Evolutionary conservation across 2,329 filamentous ascomycete genomes (phyloP).

Genomic region (Endoconidiophora laricicola): DNA sequence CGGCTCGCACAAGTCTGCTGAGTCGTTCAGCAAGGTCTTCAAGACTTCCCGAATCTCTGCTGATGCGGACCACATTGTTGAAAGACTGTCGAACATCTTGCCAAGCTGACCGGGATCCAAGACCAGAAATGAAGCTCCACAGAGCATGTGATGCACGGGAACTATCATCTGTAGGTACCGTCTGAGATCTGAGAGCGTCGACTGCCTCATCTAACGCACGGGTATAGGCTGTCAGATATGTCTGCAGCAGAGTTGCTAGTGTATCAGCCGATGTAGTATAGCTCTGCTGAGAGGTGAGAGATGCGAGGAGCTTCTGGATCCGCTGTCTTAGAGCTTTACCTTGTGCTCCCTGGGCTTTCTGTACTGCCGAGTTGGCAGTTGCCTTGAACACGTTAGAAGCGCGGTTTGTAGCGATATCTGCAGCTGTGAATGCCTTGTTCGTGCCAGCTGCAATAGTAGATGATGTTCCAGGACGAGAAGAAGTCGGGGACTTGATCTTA

Average conservation of each 20-base stretch:
- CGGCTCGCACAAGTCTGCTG: slow-evolving; percentile 57
- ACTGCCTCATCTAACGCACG: slow-evolving; percentile 52
- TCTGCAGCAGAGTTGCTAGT: slow-evolving; percentile 55
- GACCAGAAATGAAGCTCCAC: slow-evolving; percentile 63
- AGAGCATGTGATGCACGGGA: slow-evolving; percentile 64
- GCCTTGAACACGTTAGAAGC: slow-evolving; percentile 37
- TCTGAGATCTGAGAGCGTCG: slow-evolving; percentile 49
- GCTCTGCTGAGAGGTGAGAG: slow-evolving; percentile 58
- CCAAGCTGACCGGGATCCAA: slow-evolving; percentile 63
- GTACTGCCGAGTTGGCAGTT: slow-evolving; percentile 45
- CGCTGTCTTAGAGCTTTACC: slow-evolving; percentile 60
- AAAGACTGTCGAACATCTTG: slow-evolving; percentile 53
- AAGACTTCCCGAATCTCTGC: slow-evolving; percentile 64
- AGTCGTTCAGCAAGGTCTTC: slow-evolving; percentile 60
- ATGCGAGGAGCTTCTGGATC: slow-evolving; percentile 57
- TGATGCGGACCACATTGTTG: slow-evolving; percentile 54
- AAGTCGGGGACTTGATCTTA: not conserved
- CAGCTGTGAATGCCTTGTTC: slow-evolving; percentile 12
- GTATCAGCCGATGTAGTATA: slow-evolving; percentile 79
- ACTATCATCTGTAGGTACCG: slow-evolving; percentile 56
- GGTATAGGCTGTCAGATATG: slow-evolving; percentile 65
- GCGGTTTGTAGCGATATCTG: slow-evolving; percentile 19
- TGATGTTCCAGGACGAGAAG: not conserved
- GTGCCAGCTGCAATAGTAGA: not conserved
- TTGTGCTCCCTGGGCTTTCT: slow-evolving; percentile 54